Base-by-base conservation (phyloP, 1,284 basidiomycete species). In the Moniliella sp. region DNA sequence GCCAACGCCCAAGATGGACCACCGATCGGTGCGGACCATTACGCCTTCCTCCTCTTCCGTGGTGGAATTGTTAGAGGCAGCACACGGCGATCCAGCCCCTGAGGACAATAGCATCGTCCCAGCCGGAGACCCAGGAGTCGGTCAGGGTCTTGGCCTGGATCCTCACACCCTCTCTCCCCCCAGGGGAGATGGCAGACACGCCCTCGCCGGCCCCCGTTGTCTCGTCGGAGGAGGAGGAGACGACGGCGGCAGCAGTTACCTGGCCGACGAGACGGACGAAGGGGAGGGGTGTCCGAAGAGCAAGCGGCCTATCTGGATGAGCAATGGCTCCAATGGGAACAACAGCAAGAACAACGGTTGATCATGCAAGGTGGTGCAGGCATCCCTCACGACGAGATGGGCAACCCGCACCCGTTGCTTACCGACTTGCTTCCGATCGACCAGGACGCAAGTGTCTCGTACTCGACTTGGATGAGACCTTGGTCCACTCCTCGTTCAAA, bases 381-480 rank as follows among this genome's bases (percentile, higher is more conserved):
- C 4, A 79, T 82, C 35, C 78, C 79, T 3, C 62, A 76, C 5
- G 78, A 76, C 35, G 71, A 75, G 32, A 75, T 76, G 55, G 86
- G 86, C 13, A 62, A 74, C 18, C 80, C 81, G 2, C 69, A 70
- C 31, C 86, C 86, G 7, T 65, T 94, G 12, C 62, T 94, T 5
- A 79, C 79, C 3, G 74, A 76, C 10, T 66, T 91, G 40, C 64
- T 71, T 1, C 68, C 71, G 8, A 69, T 73, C 15, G 78, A 86
- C 47, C 64, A 12, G 82, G 82, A 11, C 69, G 81, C 36, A 94
- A 93, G 64, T 93, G 86, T 50, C 50, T 63, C 5, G 83, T 94
- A 23, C 69, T 94, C 13, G 88, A 94, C 65, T 68, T 94, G 27
- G 86, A 94, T 49, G 88, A 94, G 64, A 94, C 86, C 1, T 66